phyloP scores from a whole-genome alignment of 371 early-diverging fungal species.

The Apophysomyces ossiformis region DNA sequence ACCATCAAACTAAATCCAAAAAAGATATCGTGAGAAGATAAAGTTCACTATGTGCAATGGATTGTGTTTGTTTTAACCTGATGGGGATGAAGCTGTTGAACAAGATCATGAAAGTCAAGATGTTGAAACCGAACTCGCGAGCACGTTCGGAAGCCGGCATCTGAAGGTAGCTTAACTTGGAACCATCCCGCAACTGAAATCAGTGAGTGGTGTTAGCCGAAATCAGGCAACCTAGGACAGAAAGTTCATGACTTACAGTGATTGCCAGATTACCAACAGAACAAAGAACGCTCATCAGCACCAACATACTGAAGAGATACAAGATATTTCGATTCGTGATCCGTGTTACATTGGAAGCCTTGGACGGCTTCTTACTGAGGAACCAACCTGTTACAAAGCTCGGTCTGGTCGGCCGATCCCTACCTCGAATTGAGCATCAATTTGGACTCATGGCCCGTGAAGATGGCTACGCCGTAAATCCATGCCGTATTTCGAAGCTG shows the following conservation, averaged over 20 bases:
- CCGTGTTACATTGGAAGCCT: slow-evolving; percentile 69
- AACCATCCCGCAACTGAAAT: slow-evolving; percentile 19
- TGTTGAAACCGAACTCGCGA: slow-evolving; percentile 66
- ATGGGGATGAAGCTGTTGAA: slow-evolving; percentile 94
- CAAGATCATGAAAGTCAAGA: slow-evolving; percentile 86
- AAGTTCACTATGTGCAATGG: background rate
- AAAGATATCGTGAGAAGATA: background rate
- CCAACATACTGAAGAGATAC: slow-evolving; percentile 85
- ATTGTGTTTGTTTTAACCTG: slow-evolving; percentile 43
- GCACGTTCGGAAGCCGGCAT: slow-evolving; percentile 29
- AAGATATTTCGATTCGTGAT: slow-evolving; percentile 93
- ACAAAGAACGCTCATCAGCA: slow-evolving; percentile 84
- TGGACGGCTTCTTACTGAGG: slow-evolving; percentile 51
- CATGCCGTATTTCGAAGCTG: slow-evolving; percentile 83
- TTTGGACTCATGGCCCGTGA: slow-evolving; percentile 91
- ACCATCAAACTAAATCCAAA: slow-evolving; percentile 73
- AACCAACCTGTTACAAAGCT: background rate
- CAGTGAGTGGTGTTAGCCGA: background rate
- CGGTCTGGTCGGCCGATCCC: background rate
- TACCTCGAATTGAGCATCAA: slow-evolving; percentile 84
- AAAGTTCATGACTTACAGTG: slow-evolving; percentile 27
- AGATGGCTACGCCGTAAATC: slow-evolving; percentile 84
- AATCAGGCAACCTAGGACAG: background rate
- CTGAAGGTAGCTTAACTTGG: slow-evolving; percentile 39
- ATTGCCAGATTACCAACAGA: slow-evolving; percentile 73